Base-by-base conservation (phyloP, 306 rosid genomes). In the Rosa lucieae region DNA sequence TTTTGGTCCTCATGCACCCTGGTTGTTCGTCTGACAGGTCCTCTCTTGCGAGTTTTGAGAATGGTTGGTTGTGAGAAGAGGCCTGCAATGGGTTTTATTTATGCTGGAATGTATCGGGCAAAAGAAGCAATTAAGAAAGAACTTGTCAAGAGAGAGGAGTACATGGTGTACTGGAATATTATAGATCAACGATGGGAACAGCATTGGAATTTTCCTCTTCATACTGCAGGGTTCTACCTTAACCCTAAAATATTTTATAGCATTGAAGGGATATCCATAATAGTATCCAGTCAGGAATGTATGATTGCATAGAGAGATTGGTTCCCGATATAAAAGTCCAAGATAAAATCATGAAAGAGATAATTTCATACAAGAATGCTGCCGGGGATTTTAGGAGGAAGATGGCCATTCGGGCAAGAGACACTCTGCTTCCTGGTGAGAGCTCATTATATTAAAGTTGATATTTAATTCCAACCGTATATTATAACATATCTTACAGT, bases 291-390 rank as follows among this genome's bases (percentile, higher is more conserved):
- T 92, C 98, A 0, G 97, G 88, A 68, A 85, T 88, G 88, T 86
- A 90, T 78, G 97, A 94, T 79, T 94, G 97, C 94, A 91, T 92
- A 78, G 97, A 94, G 88, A 89, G 89, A 85, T 84, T 94, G 89
- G 82, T 94, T 81, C 86, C 97, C 56, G 98, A 94, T 88, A 89
- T 94, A 49, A 86, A 90, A 82, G 80, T 89, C 75, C 97, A 94
- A 84, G 98, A 92, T 84, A 85, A 87, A 84, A 94, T 94, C 84
- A 89, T 86, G 77, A 94, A 89, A 84, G 98, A 94, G 85, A 83
- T 92, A 52, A 89, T 84, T 88, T 86, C 61, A 53, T 94, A 92
- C 87, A 90, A 92, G 85, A 85, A 82, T 77, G 91, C 90, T 55
- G 89, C 82, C 37, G 94, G 93, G 76, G 98, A 94, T 86, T 94